phyloP scores from a whole-genome alignment of 2,329 filamentous ascomycete genomes.

The Volutella citrinella region DNA sequence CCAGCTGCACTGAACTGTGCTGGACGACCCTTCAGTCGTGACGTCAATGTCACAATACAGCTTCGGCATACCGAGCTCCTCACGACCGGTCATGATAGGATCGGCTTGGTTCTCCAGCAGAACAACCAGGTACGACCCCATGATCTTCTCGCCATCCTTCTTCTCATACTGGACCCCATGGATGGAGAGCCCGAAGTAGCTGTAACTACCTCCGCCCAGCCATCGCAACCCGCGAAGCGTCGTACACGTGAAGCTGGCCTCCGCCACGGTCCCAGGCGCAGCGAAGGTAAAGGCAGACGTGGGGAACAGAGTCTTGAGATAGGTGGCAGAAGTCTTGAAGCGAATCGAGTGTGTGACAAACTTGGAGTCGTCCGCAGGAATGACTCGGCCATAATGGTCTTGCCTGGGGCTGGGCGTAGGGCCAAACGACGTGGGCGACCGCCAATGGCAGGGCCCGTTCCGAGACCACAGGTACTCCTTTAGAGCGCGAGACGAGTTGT shows the following conservation, averaged over 20 bases:
- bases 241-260: constrained; percentile 40
- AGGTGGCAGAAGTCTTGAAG: constrained; percentile 48
- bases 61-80: constrained; percentile 63
- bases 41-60: constrained; percentile 51
- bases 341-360: constrained; percentile 46
- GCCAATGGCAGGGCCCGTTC: constrained; percentile 11
- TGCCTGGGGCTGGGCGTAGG: constrained; percentile 21
- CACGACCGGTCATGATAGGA: constrained; percentile 56
- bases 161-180: constrained; percentile 58
- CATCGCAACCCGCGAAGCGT: constrained; percentile 52
- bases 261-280: constrained; percentile 40
- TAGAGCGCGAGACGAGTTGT: constrained; percentile 13
- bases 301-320: constrained; percentile 47
- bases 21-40: not conserved
- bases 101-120: constrained; percentile 58
- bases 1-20: constrained; percentile 11
- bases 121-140: constrained; percentile 54
- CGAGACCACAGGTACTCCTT: constrained; percentile 12
- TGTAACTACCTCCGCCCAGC: constrained; percentile 59
- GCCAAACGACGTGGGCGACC: constrained; percentile 20
- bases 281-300: constrained; percentile 39
- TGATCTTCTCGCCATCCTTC: constrained; percentile 43
- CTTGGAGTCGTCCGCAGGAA: constrained; percentile 18
- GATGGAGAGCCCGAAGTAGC: constrained; percentile 57
- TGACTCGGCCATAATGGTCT: constrained; percentile 3